Percentiles rank a stretch among this genome's conserved stretches.
Evolutionary conservation across 2,329 filamentous ascomycete species (phyloP).

Genomic region (Xylariaceae sp.): DNA sequence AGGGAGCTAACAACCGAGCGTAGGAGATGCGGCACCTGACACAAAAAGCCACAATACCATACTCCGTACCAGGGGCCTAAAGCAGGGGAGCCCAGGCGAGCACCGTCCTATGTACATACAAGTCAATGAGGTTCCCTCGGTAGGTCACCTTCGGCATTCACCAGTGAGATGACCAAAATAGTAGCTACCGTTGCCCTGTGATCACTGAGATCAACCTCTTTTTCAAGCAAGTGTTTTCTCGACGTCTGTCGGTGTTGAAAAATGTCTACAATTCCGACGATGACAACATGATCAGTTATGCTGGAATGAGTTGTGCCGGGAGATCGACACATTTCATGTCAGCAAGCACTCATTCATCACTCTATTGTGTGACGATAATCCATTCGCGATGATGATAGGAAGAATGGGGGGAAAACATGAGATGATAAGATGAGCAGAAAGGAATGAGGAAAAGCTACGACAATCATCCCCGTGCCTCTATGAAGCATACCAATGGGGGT

Average conservation of each 20-base stretch:
- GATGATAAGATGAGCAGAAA: slow-evolving; percentile 3
- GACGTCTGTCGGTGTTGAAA: neutral
- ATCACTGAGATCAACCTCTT: neutral
- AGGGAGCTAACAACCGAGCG: neutral
- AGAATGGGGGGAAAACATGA: slow-evolving; percentile 5
- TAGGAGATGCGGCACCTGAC: neutral
- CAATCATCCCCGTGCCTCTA: neutral
- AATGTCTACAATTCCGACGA: neutral
- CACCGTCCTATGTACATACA: neutral
- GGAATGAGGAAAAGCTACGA: slow-evolving; percentile 4
- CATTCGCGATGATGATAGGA: slow-evolving; percentile 6
- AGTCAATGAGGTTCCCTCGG: neutral
- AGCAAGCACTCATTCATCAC: slow-evolving; percentile 3
- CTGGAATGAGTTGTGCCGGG: slow-evolving; percentile 5
- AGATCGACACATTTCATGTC: slow-evolving; percentile 8
- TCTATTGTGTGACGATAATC: slow-evolving; percentile 1
- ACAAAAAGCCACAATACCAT: neutral
- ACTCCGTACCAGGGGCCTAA: neutral
- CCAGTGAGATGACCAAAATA: neutral
- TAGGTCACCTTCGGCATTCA: neutral
- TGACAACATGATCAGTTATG: neutral
- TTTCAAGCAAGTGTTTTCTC: neutral
- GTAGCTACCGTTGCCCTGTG: neutral
- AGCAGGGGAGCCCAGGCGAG: neutral
- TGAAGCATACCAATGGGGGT: slow-evolving; percentile 4